Evolutionary conservation across 768 basidiomycete species (phyloP), one percentile per base, ranked within the genome.

Genomic region (Auriscalpium microsporum): DNA sequence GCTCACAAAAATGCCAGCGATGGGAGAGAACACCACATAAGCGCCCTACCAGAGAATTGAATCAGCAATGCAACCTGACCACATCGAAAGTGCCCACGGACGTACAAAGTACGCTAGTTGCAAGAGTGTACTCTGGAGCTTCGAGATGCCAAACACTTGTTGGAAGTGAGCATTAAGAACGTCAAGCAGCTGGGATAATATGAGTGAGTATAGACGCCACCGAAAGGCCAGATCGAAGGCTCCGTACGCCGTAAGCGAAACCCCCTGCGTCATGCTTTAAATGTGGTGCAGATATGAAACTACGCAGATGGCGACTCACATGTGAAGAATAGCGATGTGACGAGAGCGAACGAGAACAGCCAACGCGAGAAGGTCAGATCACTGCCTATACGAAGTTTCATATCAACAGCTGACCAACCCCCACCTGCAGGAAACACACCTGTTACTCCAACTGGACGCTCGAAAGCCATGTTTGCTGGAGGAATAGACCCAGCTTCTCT

Each of bases 291-390:
- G 42, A 19, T 23, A 23, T 36, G 46, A 36, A 28, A 52, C 42
- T 21, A 8, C 19, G 17, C 42, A 34, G 37, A 21, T 21, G 3
- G 21, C 21, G 21, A 67, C 78, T 59, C 59, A 82, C 83, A 85
- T 33, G 85, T 83, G 69, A 88, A 87, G 75, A 88, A 88, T 35
- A 88, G 73, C 10, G 84, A 80, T 17, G 86, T 88, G 56, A 90
- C 82, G 53, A 88, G 78, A 40, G 73, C 72, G 65, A 86, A 89
- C 8, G 86, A 75, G 64, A 77, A 83, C 28, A 68, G 69, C 77
- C 77, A 83, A 62, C 73, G 34, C 23, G 50, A 17, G 14, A 48
- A 53, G 19, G 56, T 48, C 13, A 60, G 56, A 8, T 60, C 56
- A 33, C 56, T 55, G 34, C 59, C 59, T 60, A 37, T 10, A 34